Percentiles rank a stretch among this genome's conserved stretches.
Evolutionary conservation across 208 protist genomes (phyloP).

Genomic region (Trypanosoma cruzi): DNA sequence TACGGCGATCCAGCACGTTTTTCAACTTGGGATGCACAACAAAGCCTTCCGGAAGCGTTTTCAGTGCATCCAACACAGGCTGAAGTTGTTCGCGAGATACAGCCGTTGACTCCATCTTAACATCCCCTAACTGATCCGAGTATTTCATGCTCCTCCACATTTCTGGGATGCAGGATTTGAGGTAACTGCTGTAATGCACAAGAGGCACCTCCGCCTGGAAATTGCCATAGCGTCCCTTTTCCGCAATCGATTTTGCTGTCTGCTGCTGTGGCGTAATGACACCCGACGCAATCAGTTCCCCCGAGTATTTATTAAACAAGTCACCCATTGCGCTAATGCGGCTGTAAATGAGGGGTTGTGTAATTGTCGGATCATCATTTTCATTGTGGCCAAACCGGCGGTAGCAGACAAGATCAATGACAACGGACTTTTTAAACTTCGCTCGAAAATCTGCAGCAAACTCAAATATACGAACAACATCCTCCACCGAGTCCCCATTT

Average conservation of each 20-base stretch:
- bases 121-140: constrained; percentile 75
- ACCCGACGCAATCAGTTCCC: constrained; percentile 76
- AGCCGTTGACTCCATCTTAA: constrained; percentile 63
- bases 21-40: constrained; percentile 81
- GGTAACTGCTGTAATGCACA: constrained; percentile 86
- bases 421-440: constrained; percentile 93
- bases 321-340: constrained; percentile 85
- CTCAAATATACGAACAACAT: constrained; percentile 91
- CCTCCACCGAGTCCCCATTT: constrained; percentile 97
- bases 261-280: constrained; percentile 73
- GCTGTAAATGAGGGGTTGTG: constrained; percentile 97
- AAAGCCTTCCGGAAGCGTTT: constrained; percentile 81
- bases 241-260: constrained; percentile 66
- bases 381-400: constrained; percentile 98
- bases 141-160: constrained; percentile 78
- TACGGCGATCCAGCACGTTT: constrained; percentile 76
- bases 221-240: constrained; percentile 82
- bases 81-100: constrained; percentile 62
- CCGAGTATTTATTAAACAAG: constrained; percentile 86
- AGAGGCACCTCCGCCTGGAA: constrained; percentile 62
- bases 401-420: constrained; percentile 98
- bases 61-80: constrained; percentile 56
- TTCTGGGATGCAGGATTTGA: constrained; percentile 66
- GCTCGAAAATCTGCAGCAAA: constrained; percentile 94
- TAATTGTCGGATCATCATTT: constrained; percentile 98